phyloP scores from a whole-genome alignment of 2,329 filamentous ascomycete genomes.

The Epichloe gansuensis region DNA sequence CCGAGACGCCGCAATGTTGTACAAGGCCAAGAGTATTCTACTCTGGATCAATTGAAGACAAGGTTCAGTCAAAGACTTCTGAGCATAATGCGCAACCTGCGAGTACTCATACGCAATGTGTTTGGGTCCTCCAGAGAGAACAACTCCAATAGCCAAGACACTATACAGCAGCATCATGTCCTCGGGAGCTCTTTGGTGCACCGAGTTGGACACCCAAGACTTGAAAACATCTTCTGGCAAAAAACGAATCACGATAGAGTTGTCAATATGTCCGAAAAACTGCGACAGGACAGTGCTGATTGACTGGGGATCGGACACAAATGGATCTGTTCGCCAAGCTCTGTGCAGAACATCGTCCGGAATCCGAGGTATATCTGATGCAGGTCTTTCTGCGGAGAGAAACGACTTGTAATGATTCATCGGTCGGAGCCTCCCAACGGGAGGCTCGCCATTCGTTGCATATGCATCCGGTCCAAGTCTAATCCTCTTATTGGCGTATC shows the following conservation, averaged over 20 bases:
- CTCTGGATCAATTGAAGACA: constrained; percentile 52
- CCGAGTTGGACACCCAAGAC: constrained; percentile 22
- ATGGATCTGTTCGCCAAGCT: constrained; percentile 38
- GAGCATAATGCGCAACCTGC: constrained; percentile 44
- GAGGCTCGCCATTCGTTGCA: constrained; percentile 21
- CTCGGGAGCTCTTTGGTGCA: constrained; percentile 26
- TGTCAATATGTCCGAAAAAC: constrained; percentile 30
- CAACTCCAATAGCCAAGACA: constrained; percentile 26
- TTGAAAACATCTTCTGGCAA: constrained; percentile 27
- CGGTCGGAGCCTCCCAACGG: constrained; percentile 16
- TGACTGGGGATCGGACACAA: constrained; percentile 28
- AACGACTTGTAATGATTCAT: constrained; percentile 26
- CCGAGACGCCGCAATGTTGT: constrained; percentile 50
- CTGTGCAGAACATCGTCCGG: constrained; percentile 35
- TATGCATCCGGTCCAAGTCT: constrained; percentile 36
- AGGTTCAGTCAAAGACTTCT: constrained; percentile 16
- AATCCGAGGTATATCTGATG: constrained; percentile 32
- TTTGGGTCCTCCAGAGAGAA: constrained; percentile 25
- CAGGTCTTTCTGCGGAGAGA: constrained; percentile 22
- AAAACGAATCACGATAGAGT: constrained; percentile 28
- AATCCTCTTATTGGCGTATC: constrained; percentile 39
- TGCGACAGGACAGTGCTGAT: constrained; percentile 26
- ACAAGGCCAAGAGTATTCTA: constrained; percentile 52
- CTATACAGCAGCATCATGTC: constrained; percentile 35
- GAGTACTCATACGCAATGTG: constrained; percentile 27